phyloP scores from a whole-genome alignment of 1,139 yeast species.

The Hyphopichia khmerensis region DNA sequence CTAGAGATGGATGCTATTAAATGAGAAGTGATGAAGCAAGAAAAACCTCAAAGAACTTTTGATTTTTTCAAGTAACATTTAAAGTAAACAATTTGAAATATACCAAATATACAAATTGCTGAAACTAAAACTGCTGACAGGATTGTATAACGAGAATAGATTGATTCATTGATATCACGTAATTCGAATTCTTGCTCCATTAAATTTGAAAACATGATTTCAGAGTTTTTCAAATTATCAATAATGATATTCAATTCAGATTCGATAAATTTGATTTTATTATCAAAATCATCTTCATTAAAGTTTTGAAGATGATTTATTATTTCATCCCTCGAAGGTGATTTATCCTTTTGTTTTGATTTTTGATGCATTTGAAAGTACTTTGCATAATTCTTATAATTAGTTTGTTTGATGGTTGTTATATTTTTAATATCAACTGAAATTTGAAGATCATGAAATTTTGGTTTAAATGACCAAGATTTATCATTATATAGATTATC shows the following conservation, averaged over 20 bases:
- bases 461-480: slow-evolving; percentile 44
- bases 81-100: slow-evolving; percentile 29
- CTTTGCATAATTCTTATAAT: slow-evolving; percentile 36
- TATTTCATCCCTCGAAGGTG: slow-evolving; percentile 1
- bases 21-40: too few relatives aligned
- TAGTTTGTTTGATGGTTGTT: slow-evolving; percentile 30
- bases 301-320: slow-evolving; percentile 12
- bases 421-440: slow-evolving; percentile 36
- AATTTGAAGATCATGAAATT: slow-evolving; percentile 31
- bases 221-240: slow-evolving; percentile 28
- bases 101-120: slow-evolving; percentile 29
- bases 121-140: slow-evolving; percentile 25
- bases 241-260: slow-evolving; percentile 31
- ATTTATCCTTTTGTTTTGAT: neutral
- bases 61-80: slow-evolving; percentile 26
- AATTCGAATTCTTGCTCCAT: slow-evolving; percentile 35
- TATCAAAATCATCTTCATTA: slow-evolving; percentile 34
- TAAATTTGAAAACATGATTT: slow-evolving; percentile 25
- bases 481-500: slow-evolving; percentile 44
- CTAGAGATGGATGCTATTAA: neutral
- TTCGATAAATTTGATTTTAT: slow-evolving; percentile 26
- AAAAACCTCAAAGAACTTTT: slow-evolving; percentile 17
- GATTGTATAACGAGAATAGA: slow-evolving; percentile 33
- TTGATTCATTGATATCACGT: slow-evolving; percentile 42
- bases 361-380: slow-evolving; percentile 27